Conservation (phyloP, 2,329 filamentous ascomycete species). For the Chaetomium globosum region DNA sequence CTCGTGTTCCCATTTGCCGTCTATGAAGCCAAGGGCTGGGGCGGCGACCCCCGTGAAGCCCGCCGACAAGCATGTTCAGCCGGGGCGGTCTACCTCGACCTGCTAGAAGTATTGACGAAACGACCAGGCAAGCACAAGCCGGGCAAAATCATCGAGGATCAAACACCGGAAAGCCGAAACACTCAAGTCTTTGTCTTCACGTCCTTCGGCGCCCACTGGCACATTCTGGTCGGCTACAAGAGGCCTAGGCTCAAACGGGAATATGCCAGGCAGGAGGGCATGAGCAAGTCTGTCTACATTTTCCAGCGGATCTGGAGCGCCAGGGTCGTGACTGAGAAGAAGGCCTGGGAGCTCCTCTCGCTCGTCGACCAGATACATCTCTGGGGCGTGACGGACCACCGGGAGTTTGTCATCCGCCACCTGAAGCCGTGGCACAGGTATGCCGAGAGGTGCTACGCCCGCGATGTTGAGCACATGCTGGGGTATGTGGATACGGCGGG, state of each 20-base stretch:
- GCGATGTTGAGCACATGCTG: constrained; percentile 3
- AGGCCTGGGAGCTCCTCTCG: constrained; percentile 14
- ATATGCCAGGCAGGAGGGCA: constrained; percentile 5
- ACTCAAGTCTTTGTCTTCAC: constrained; percentile 15
- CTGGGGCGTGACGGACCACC: constrained; percentile 14
- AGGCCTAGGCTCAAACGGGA: constrained; percentile 8
- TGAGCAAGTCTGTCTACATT: constrained; percentile 13
- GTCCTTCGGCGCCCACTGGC: constrained; percentile 16
- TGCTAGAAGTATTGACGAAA: constrained; percentile 12
- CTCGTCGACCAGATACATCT: constrained; percentile 16
- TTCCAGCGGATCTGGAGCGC: constrained; percentile 17
- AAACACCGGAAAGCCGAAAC: constrained; percentile 8
- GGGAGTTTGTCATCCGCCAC: constrained; percentile 18
- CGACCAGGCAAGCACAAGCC: constrained; percentile 5
- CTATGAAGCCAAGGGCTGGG: constrained; percentile 17
- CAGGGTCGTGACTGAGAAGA: constrained; percentile 6
- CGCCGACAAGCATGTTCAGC: constrained; percentile 16
- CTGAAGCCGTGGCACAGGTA: constrained; percentile 12
- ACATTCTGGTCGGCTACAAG: constrained; percentile 14
- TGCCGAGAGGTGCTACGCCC: constrained; percentile 13
- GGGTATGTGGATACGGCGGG: constrained; percentile 13
- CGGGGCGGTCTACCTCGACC: constrained; percentile 11
- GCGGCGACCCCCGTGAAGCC: constrained; percentile 16
- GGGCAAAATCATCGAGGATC: constrained; percentile 5
- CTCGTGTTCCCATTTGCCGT: constrained; percentile 18